phyloP scores from a whole-genome alignment of 2,329 filamentous ascomycete species.

The Venturia asperata region DNA sequence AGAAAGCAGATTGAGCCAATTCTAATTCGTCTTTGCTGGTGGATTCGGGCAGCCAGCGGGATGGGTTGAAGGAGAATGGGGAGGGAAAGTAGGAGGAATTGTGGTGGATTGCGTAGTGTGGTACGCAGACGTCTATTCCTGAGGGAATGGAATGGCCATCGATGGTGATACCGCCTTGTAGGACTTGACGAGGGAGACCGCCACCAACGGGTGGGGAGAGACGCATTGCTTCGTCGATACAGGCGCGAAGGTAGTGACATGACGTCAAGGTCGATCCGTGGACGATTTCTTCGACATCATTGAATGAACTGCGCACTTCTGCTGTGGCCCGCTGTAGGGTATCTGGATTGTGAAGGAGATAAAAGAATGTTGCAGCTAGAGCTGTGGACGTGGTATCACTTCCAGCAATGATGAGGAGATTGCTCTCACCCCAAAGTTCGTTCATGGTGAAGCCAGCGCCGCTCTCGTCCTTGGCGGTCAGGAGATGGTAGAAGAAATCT shows the following conservation, averaged over 20 bases:
- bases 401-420: conserved; percentile 44
- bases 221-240: conserved; percentile 37
- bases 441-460: conserved; percentile 38
- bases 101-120: conserved; percentile 35
- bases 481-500: conserved; percentile 44
- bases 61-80: conserved; percentile 33
- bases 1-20: conserved; percentile 60
- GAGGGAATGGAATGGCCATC: conserved; percentile 32
- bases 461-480: conserved; percentile 41
- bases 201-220: conserved; percentile 36
- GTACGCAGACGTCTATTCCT: conserved; percentile 32
- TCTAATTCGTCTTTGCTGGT: conserved; percentile 18
- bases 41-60: conserved; percentile 33
- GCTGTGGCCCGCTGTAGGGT: conserved; percentile 29
- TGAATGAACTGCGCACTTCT: conserved; percentile 31
- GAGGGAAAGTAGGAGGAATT: conserved; percentile 34
- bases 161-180: conserved; percentile 33
- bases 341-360: conserved; percentile 36
- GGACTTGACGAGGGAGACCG: conserved; percentile 33
- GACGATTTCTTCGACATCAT: conserved; percentile 34
- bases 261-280: conserved; percentile 29
- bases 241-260: conserved; percentile 33
- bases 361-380: conserved; percentile 38
- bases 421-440: conserved; percentile 45
- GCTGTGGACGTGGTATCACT: conserved; percentile 41